Conservation (phyloP, 2,329 filamentous ascomycete species). For the Alternaria brassicicola region DNA sequence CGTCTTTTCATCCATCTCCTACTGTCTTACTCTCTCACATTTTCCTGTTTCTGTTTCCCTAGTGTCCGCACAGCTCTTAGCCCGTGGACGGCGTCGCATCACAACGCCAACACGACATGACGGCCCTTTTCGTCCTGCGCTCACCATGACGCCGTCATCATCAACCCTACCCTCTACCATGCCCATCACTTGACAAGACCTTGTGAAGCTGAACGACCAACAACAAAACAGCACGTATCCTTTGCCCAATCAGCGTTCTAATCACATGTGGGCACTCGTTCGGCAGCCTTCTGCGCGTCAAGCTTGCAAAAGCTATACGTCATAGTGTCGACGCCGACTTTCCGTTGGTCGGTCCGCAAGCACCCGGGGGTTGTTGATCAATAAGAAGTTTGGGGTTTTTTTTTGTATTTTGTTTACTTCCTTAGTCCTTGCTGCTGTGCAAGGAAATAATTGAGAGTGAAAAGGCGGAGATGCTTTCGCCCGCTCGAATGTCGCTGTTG, state of each 20-base stretch:
- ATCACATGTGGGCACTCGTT: not conserved
- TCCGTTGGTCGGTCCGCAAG: slow-evolving; percentile 18
- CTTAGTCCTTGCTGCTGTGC: not conserved
- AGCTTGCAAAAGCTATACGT: slow-evolving; percentile 25
- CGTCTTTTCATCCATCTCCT: not conserved
- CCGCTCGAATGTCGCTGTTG: slow-evolving; percentile 23
- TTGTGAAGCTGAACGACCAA: too few relatives aligned
- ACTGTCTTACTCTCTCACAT: too few relatives aligned
- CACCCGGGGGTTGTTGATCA: slow-evolving; percentile 20
- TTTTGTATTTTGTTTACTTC: not conserved
- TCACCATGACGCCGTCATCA: not conserved
- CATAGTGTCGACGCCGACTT: slow-evolving; percentile 17
- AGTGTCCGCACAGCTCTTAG: too few relatives aligned
- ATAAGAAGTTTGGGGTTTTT: not conserved
- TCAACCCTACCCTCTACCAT: not conserved
- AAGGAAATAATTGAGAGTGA: not conserved
- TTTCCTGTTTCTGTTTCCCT: too few relatives aligned
- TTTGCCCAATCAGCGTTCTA: not conserved
- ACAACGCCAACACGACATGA: too few relatives aligned
- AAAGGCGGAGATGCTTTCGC: slow-evolving; percentile 1
- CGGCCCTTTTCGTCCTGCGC: not conserved
- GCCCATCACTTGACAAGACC: too few relatives aligned
- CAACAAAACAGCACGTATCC: too few relatives aligned
- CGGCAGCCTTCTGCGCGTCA: slow-evolving; percentile 13
- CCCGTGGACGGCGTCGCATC: not conserved